Percentiles rank a stretch among this genome's conserved stretches.
Conservation (phyloP, 2,329 filamentous ascomycete genomes). For the Colletotrichum cuscutae region DNA sequence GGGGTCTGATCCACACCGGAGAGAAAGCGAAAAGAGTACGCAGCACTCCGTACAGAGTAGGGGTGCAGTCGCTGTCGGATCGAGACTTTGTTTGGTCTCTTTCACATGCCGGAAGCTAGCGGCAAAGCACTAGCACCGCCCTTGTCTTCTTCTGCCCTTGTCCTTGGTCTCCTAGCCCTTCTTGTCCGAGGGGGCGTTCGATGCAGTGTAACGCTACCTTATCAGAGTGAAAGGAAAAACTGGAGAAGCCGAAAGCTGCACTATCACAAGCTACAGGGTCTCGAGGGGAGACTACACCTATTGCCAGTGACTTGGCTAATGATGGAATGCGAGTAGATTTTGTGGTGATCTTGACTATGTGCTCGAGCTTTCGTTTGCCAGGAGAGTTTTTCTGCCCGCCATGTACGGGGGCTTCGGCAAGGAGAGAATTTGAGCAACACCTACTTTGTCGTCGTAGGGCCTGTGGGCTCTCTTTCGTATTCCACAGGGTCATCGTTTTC, state of each 20-base stretch:
- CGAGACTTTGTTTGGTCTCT: constrained; percentile 22
- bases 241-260: constrained; percentile 33
- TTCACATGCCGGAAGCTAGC: constrained; percentile 33
- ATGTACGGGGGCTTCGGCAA: constrained; percentile 12
- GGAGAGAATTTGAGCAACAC: background rate
- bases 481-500: constrained; percentile 13
- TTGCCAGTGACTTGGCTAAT: constrained; percentile 25
- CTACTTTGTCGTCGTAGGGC: background rate
- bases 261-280: constrained; percentile 30
- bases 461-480: constrained; percentile 18
- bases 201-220: constrained; percentile 29
- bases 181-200: constrained; percentile 14
- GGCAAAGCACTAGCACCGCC: constrained; percentile 25
- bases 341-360: background rate
- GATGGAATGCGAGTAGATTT: constrained; percentile 23
- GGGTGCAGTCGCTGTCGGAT: background rate
- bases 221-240: constrained; percentile 14
- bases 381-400: constrained; percentile 2
- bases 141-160: constrained; percentile 23
- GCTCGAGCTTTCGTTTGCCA: constrained; percentile 19
- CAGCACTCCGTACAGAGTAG: background rate
- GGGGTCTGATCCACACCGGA: constrained; percentile 27
- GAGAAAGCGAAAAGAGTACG: background rate
- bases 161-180: constrained; percentile 17
- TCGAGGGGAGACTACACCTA: background rate